phyloP scores from a whole-genome alignment of 179 eudicot genomes.

The Camellia oleifera region DNA sequence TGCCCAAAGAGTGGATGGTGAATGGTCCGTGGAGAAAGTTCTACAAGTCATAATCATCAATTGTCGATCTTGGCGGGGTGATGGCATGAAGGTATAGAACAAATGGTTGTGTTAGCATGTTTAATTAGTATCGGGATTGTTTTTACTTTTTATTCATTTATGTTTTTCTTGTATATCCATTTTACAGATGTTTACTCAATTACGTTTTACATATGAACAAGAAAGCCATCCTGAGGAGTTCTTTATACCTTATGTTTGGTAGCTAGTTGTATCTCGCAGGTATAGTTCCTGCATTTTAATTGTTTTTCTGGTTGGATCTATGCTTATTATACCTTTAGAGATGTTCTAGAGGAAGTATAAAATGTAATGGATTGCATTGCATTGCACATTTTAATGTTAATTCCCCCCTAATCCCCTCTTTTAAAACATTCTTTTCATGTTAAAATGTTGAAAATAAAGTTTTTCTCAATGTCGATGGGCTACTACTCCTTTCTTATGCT shows the following conservation, averaged over 20 bases:
- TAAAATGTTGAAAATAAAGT: background rate
- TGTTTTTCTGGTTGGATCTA: too few species aligned
- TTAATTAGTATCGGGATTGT: background rate
- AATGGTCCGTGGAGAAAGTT: slow-evolving; percentile 98
- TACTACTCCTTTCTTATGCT: too few species aligned
- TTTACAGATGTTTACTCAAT: slow-evolving; percentile 74
- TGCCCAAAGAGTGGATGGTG: slow-evolving; percentile 68
- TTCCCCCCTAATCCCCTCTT: background rate
- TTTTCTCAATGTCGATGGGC: background rate
- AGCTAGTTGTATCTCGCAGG: slow-evolving; percentile 75
- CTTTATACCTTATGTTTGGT: slow-evolving; percentile 97
- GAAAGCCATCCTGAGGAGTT: slow-evolving; percentile 98
- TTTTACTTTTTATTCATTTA: background rate
- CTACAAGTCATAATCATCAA: slow-evolving; percentile 71
- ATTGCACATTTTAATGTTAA: too few species aligned
- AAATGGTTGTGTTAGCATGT: slow-evolving; percentile 14
- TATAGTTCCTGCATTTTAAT: slow-evolving; percentile 21
- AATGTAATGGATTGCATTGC: too few species aligned
- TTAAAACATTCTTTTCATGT: background rate
- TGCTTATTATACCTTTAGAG: too few species aligned
- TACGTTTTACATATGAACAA: slow-evolving; percentile 95
- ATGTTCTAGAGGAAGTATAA: too few species aligned
- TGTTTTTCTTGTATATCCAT: background rate
- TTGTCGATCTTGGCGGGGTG: slow-evolving; percentile 93
- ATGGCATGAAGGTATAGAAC: slow-evolving; percentile 83